Evolutionary conservation across 495 filamentous ascomycete species (phyloP).

Genomic region (Penicillium daleae): DNA sequence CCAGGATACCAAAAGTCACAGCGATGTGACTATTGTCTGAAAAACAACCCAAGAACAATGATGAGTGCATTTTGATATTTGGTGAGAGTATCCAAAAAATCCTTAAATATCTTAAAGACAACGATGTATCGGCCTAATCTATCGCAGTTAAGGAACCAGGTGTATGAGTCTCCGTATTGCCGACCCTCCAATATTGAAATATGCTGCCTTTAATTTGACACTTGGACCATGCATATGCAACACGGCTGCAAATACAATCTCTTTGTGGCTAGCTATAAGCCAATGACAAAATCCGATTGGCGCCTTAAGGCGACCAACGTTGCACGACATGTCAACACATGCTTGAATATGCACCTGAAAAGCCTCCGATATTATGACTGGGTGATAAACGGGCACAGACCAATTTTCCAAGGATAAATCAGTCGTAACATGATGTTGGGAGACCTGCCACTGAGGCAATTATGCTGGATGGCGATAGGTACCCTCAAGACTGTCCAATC

Average conservation of each 20-base stretch:
- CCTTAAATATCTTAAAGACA: not conserved
- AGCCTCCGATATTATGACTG: not conserved
- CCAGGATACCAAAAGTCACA: not conserved
- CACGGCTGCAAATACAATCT: not conserved
- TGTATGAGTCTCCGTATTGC: conserved; percentile 1
- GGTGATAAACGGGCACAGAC: not conserved
- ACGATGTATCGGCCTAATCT: not conserved
- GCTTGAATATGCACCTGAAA: not conserved
- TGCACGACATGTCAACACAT: not conserved
- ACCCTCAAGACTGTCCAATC: not conserved
- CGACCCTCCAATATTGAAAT: not conserved
- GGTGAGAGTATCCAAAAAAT: not conserved
- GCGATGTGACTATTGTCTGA: not conserved
- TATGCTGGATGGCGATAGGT: not conserved
- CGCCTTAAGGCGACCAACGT: not conserved
- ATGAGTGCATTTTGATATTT: not conserved
- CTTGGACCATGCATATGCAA: not conserved
- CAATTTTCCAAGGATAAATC: not conserved
- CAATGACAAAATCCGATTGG: not conserved
- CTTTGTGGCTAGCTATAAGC: not conserved
- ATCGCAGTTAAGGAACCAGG: not conserved
- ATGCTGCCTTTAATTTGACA: not conserved
- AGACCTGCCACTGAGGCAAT: not conserved
- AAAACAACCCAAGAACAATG: not conserved
- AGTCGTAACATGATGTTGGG: not conserved